Base-by-base conservation (phyloP, 2,329 filamentous ascomycete genomes). In the Claviceps lovelessii region DNA sequence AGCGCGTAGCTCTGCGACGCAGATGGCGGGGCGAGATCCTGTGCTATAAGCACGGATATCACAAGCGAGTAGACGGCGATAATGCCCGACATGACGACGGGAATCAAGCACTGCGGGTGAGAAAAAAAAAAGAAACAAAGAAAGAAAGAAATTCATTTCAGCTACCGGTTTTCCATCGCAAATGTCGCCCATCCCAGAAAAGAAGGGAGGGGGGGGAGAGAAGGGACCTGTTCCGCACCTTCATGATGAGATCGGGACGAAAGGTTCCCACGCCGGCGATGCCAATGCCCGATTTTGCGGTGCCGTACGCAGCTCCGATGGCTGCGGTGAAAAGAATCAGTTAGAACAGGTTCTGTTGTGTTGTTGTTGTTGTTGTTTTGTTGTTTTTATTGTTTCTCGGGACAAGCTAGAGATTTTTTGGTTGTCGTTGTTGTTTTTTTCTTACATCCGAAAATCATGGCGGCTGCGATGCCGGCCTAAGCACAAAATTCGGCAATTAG, bases 31-130 rank as follows among this genome's bases (percentile, higher is more conserved):
- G 78, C 79, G 69, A 97, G 83, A 69, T 95, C 89, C 71, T 89
- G 86, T 55, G 90, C 88, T 69, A 98, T 98, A 62, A 98, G 81
- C 66, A 98, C 93, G 19, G 91, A 87, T 62, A 98, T 90, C 65
- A 98, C 93, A 63, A 98, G 86, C 52, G 90, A 88, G 74, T 98
- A 98, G 62, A 98, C 93, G 56, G 93, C 93, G 66, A 98, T 89
- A 68, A 98, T 98, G 81, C 93, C 93, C 63, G 93, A 95, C 93
- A 98, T 98, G 76, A 98, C 85, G 61, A 93, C 87, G 59, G 88
- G 87, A 62, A 91, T 90, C 53, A 91, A 75, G 55, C 85, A 90
- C 86, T 90, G 63, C 28, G 8, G 8, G 19, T 23, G 28, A 5
- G 23, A 23, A 23, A 23, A 3, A 35, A 13, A 33, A n/a, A n/a